These are phyloP conservation scores for Pachyrhizus erosus DNA, from an alignment of 306 rosid genomes.

Conservation along the genomic window DNA sequence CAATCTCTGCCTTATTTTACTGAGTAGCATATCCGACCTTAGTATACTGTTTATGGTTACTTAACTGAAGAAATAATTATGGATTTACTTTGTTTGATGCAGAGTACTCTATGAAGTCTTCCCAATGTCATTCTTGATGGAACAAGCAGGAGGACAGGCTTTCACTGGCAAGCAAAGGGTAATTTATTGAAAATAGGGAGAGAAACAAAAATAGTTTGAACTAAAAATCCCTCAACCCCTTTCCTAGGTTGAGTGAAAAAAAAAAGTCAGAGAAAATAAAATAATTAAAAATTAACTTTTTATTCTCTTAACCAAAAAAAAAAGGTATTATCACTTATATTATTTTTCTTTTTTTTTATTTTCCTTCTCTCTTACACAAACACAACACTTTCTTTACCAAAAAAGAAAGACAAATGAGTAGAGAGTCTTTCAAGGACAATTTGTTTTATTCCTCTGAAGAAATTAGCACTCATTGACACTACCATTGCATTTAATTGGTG, in stretches of 20 bases:
- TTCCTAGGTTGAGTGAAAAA: background rate
- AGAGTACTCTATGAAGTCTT: constrained; percentile 89
- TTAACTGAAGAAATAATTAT: background rate
- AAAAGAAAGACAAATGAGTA: background rate
- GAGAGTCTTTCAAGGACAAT: background rate
- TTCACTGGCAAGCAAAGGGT: constrained; percentile 85
- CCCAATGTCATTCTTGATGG: constrained; percentile 88
- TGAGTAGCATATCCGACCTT: constrained; percentile 43
- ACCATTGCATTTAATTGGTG: background rate
- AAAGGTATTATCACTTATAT: too few species aligned
- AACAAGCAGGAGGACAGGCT: constrained; percentile 83
- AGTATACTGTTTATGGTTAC: background rate
- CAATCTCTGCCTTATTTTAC: constrained; percentile 2
- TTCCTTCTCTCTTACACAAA: too few species aligned
- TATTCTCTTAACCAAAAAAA: background rate
- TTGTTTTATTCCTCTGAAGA: background rate
- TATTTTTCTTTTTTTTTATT: too few species aligned
- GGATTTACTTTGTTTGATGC: background rate
- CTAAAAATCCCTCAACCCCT: background rate
- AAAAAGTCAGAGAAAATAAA: too few species aligned
- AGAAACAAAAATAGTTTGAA: background rate
- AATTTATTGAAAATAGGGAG: background rate
- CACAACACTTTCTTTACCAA: background rate
- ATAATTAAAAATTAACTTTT: too few species aligned
- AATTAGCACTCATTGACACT: background rate